Evolutionary conservation across 2,329 filamentous ascomycete species (phyloP).

Genomic region (Parastagonospora avenae): DNA sequence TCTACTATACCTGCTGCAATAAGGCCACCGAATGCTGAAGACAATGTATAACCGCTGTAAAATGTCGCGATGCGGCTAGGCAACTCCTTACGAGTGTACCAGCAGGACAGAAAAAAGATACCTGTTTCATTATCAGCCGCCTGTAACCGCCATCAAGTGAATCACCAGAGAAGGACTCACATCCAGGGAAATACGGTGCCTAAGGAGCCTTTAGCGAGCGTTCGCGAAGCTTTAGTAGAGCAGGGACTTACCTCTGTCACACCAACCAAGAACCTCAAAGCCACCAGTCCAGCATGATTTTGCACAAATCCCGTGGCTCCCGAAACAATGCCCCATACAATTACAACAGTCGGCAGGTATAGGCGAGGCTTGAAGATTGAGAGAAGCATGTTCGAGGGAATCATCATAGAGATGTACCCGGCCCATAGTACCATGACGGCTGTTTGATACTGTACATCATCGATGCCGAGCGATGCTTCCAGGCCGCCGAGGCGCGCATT

Average conservation of each 20-base stretch:
- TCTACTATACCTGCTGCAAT: conserved; percentile 57
- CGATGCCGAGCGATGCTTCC: conserved; percentile 7
- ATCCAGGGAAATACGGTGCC: conserved; percentile 23
- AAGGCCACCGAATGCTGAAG: conserved; percentile 59
- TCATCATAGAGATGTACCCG: conserved; percentile 65
- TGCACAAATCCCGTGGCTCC: conserved; percentile 55
- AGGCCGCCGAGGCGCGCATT: conserved; percentile 33
- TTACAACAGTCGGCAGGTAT: conserved; percentile 58
- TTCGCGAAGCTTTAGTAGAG: too few species aligned
- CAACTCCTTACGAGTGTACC: conserved; percentile 46
- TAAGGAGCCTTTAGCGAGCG: too few species aligned
- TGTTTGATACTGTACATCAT: conserved; percentile 28
- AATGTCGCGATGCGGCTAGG: conserved; percentile 61
- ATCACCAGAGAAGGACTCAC: neutral
- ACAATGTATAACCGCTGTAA: conserved; percentile 61
- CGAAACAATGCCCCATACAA: conserved; percentile 49
- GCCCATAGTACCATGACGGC: conserved; percentile 60
- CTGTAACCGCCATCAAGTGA: neutral
- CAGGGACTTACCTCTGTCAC: conserved; percentile 15
- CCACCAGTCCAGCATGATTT: conserved; percentile 50
- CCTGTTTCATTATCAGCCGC: neutral
- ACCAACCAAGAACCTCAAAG: conserved; percentile 50
- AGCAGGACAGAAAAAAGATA: conserved; percentile 30
- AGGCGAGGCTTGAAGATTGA: conserved; percentile 60
- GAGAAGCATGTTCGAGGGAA: conserved; percentile 65